Evolutionary conservation across 2,329 filamentous ascomycete species (phyloP).

Genomic region (Lanzia echinophila): DNA sequence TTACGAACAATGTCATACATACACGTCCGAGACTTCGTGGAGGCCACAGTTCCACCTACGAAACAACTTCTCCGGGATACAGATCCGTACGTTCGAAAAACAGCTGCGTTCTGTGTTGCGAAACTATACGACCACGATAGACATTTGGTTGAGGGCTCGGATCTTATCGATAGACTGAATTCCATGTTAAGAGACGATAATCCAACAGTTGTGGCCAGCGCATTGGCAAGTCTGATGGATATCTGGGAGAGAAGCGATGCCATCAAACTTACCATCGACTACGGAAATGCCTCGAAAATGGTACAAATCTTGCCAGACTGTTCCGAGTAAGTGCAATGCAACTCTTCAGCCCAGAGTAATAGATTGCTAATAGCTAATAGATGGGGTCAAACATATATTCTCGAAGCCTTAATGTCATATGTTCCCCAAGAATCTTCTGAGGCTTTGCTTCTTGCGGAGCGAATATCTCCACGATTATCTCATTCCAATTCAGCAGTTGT

Average conservation of each 20-base stretch:
- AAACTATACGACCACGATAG: slow-evolving; percentile 97
- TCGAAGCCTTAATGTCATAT: slow-evolving; percentile 96
- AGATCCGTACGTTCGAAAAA: slow-evolving; percentile 96
- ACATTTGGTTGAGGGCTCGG: slow-evolving; percentile 80
- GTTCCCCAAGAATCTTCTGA: slow-evolving; percentile 87
- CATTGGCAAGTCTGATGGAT: slow-evolving; percentile 85
- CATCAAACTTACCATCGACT: slow-evolving; percentile 97
- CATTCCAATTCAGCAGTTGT: slow-evolving; percentile 97
- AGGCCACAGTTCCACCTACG: slow-evolving; percentile 78
- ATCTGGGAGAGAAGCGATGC: slow-evolving; percentile 98
- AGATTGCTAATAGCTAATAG: slow-evolving; percentile 38
- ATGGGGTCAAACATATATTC: slow-evolving; percentile 98
- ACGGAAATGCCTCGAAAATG: slow-evolving; percentile 95
- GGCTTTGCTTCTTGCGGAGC: slow-evolving; percentile 82
- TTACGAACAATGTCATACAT: slow-evolving; percentile 96
- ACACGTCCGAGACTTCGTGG: slow-evolving; percentile 91
- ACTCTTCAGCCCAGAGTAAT: neutral
- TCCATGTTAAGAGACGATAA: slow-evolving; percentile 89
- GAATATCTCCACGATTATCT: slow-evolving; percentile 89
- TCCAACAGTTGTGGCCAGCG: slow-evolving; percentile 92
- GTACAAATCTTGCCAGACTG: slow-evolving; percentile 94
- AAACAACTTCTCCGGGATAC: slow-evolving; percentile 76
- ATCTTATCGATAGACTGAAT: slow-evolving; percentile 89
- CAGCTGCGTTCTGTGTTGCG: slow-evolving; percentile 89
- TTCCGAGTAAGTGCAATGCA: slow-evolving; percentile 67